A percentile compares a stretch with the other conserved stretches of the same genome.
Evolutionary conservation across 176 grass and related monocot genomes (phyloP).

Genomic region (Triticum aestivum): IWGSC_CS_RefSeq_v2.1 NC_057807.1:307712196-307712695

Average conservation of each 20-base stretch:
- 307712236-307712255: constrained; percentile 62
- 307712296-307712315: constrained; percentile 38
- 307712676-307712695: constrained; percentile 60
- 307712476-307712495: constrained; percentile 53
- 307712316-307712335: constrained; percentile 33
- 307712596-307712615: constrained; percentile 68
- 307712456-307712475: constrained; percentile 39
- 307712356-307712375: constrained; percentile 65
- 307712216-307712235: constrained; percentile 64
- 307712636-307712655: constrained; percentile 46
- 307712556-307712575: constrained; percentile 55
- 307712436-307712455: constrained; percentile 54
- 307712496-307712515: constrained; percentile 61
- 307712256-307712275: constrained; percentile 69
- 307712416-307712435: constrained; percentile 86
- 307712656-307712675: constrained; percentile 56
- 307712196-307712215: constrained; percentile 64
- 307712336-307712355: constrained; percentile 69
- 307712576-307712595: constrained; percentile 71
- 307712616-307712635: constrained; percentile 47
- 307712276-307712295: constrained; percentile 59
- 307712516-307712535: constrained; percentile 58
- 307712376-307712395: constrained; percentile 87
- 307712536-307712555: constrained; percentile 57
- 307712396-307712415: constrained; percentile 55